Conservation (phyloP, 495 filamentous ascomycete genomes). For the Endocarpon pusillum region DNA sequence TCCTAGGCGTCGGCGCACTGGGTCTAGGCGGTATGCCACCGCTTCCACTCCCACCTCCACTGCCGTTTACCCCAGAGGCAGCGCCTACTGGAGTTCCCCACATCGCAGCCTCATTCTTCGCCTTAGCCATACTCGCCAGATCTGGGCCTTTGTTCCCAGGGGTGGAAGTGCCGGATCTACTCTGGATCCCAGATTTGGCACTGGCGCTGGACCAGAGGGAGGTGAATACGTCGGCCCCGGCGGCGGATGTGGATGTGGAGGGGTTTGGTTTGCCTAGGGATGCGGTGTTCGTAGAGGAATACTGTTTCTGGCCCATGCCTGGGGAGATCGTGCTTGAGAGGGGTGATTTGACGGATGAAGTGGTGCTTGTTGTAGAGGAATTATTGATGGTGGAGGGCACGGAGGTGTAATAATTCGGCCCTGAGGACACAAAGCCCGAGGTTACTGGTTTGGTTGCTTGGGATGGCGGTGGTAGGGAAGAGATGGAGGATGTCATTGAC, state of each 20-base stretch:
- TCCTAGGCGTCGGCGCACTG: slow-evolving; percentile 11
- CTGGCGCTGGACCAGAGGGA: slow-evolving; percentile 68
- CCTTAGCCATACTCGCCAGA: slow-evolving; percentile 83
- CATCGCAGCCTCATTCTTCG: slow-evolving; percentile 84
- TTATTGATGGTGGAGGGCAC: slow-evolving; percentile 28
- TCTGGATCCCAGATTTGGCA: slow-evolving; percentile 54
- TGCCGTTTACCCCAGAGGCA: too few species aligned
- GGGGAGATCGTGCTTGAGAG: slow-evolving; percentile 11
- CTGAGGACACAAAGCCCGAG: slow-evolving; percentile 50
- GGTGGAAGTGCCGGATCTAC: slow-evolving; percentile 45
- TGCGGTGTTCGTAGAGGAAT: slow-evolving; percentile 11
- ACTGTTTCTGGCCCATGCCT: slow-evolving; percentile 11
- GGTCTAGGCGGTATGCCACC: slow-evolving; percentile 2
- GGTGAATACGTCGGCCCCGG: slow-evolving; percentile 69
- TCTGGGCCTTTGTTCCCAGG: slow-evolving; percentile 49
- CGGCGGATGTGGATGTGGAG: slow-evolving; percentile 28
- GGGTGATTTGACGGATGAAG: too few species aligned
- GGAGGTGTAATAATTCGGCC: slow-evolving; percentile 91
- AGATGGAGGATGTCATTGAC: slow-evolving; percentile 32
- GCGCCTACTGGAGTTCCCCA: slow-evolving; percentile 55
- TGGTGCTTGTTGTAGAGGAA: slow-evolving; percentile 18
- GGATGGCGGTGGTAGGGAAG: slow-evolving; percentile 27
- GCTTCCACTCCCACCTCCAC: slow-evolving; percentile 2
- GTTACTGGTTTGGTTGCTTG: slow-evolving; percentile 21
- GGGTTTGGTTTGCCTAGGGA: slow-evolving; percentile 26